Evolutionary conservation across 2,329 filamentous ascomycete genomes (phyloP), one percentile per base, ranked within the genome.

Genomic region (Truncatella angustata): DNA sequence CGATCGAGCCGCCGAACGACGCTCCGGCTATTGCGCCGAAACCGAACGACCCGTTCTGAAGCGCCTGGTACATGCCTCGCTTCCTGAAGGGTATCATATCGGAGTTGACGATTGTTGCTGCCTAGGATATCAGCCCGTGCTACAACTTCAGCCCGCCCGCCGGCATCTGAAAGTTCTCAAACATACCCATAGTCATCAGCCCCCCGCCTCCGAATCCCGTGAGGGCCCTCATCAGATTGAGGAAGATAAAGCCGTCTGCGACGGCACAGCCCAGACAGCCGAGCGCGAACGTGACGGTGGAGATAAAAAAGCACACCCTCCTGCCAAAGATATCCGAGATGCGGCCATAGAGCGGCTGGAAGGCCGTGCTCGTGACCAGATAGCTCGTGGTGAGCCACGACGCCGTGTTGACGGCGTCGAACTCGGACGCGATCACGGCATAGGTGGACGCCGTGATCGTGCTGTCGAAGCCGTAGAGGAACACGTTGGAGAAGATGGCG

Each of bases 371-470:
- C 0, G 86, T 89, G 52, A 90, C 73, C 20, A 90, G 74, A 60
- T 90, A 90, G 0, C 85, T 82, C 0, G 87, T 91, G 1, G 86
- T 88, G 20, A 90, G 71, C 87, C 87, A 91, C 0, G 86, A 89
- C 1, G 87, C 86, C 10, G 83, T 82, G 62, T 90, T 89, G 10
- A 86, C 85, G 3, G 86, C 81, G 56, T 82, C 75, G 62, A 90
- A 90, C 58, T 88, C 81, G n/a, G 86, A 89, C 42, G 85, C 87
- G 57, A 90, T 89, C 49, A 88, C 82, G 3, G 85, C 85, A 63
- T 91, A 88, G 2, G 84, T 88, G 2, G 87, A 84, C 0, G 86
- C 87, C 64, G 87, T 91, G 51, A 91, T 77, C 0, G 87, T 91
- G 3, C 84, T 81, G 64, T 91, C 87, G 58, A 90, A 90, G 2